phyloP scores from a whole-genome alignment of 176 grass and related monocot species.

The Echinochloa phyllopogon region DNA sequence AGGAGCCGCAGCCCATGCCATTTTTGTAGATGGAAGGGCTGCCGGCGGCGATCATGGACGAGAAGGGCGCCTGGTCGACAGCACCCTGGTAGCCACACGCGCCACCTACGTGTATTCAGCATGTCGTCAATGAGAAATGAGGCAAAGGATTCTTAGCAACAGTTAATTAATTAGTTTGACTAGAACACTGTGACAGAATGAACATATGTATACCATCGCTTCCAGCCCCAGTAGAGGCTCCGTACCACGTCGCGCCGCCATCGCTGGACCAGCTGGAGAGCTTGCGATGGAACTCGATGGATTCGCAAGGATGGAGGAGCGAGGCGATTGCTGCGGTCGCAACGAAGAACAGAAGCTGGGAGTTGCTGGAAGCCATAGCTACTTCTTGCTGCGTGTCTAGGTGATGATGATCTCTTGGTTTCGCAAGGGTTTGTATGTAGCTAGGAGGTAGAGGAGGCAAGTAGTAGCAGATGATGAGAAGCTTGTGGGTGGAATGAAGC shows the following conservation, averaged over 20 bases:
- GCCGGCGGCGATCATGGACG: slow-evolving; percentile 65
- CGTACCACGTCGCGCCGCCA: slow-evolving; percentile 77
- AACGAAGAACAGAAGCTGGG: slow-evolving; percentile 21
- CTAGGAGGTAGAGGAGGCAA: not conserved
- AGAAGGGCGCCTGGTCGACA: slow-evolving; percentile 62
- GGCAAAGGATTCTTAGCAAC: too few relatives aligned
- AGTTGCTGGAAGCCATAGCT: slow-evolving; percentile 50
- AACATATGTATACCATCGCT: slow-evolving; percentile 93
- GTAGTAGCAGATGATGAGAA: slow-evolving; percentile 3
- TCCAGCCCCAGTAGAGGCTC: slow-evolving; percentile 59
- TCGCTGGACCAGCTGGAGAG: slow-evolving; percentile 48
- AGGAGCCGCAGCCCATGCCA: slow-evolving; percentile 69
- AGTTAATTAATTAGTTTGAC: too few relatives aligned
- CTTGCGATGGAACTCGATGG: slow-evolving; percentile 56
- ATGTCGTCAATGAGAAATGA: not conserved
- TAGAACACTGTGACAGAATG: not conserved
- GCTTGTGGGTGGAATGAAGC: not conserved
- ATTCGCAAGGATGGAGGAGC: slow-evolving; percentile 37
- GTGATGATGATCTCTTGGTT: not conserved
- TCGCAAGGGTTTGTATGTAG: slow-evolving; percentile 2
- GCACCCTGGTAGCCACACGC: slow-evolving; percentile 65
- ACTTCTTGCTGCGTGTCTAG: not conserved
- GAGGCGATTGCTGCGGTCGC: not conserved
- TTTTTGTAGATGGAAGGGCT: slow-evolving; percentile 55
- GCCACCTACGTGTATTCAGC: slow-evolving; percentile 47